Percentiles rank a stretch among this genome's conserved stretches.
Conservation (phyloP, 257 asterid genomes). For the Rehmannia glutinosa region DNA sequence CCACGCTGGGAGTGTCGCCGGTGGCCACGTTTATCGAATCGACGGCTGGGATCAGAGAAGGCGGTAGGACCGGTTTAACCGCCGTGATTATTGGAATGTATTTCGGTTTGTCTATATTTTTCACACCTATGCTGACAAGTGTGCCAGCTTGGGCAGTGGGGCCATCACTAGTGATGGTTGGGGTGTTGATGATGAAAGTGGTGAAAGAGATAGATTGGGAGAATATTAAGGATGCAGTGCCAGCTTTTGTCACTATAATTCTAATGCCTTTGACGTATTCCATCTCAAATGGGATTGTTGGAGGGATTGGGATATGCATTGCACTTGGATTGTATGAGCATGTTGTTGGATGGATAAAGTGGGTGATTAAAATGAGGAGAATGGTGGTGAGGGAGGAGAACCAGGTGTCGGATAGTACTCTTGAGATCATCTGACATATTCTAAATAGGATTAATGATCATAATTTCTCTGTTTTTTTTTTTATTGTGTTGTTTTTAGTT, state of each 20-base stretch:
- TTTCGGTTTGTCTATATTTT: constrained; percentile 47
- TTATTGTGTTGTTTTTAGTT: no score
- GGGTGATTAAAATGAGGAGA: constrained; percentile 42
- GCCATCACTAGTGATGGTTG: constrained; percentile 78
- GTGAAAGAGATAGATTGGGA: constrained; percentile 71
- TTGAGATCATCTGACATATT: constrained; percentile 21
- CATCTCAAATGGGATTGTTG: constrained; percentile 71
- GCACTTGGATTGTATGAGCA: constrained; percentile 47
- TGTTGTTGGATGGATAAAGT: constrained; percentile 25
- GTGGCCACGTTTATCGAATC: constrained; percentile 67
- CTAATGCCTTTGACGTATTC: constrained; percentile 78
- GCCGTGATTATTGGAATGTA: constrained; percentile 59
- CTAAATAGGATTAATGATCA: neutral
- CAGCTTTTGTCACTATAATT: constrained; percentile 68
- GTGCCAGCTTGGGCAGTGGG: constrained; percentile 92
- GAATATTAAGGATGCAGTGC: constrained; percentile 52
- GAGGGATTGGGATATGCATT: constrained; percentile 59
- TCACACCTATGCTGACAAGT: constrained; percentile 55
- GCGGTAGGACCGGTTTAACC: constrained; percentile 73
- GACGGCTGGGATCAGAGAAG: constrained; percentile 70
- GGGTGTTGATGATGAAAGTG: constrained; percentile 76
- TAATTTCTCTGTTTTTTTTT: no score
- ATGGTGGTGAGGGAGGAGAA: constrained; percentile 59
- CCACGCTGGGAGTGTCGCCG: constrained; percentile 68
- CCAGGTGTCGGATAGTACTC: constrained; percentile 47